Evolutionary conservation across 139 green algal species (phyloP).

Genomic region (Micromonas pusilla): DNA sequence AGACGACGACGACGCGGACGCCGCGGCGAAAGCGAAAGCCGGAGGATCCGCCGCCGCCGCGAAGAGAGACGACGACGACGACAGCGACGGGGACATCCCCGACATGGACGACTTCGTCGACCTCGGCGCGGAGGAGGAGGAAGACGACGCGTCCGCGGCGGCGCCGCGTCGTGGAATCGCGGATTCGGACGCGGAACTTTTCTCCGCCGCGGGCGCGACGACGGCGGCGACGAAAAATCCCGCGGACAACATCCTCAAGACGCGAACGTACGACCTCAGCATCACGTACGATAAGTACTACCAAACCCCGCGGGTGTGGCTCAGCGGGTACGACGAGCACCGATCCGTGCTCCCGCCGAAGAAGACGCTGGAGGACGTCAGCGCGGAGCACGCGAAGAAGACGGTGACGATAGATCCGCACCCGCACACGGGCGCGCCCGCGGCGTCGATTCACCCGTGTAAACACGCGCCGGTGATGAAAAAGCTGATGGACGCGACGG

Average conservation of each 20-base stretch:
- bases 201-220: not conserved
- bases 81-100: constrained; percentile 47
- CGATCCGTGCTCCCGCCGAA: constrained; percentile 33
- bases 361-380: constrained; percentile 44
- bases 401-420: constrained; percentile 53
- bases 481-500: constrained; percentile 42
- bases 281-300: constrained; percentile 61
- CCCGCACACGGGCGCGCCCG: constrained; percentile 38
- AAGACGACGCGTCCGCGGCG: constrained; percentile 30
- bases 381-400: constrained; percentile 46
- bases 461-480: constrained; percentile 41
- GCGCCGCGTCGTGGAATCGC: not conserved
- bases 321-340: constrained; percentile 51
- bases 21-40: not conserved
- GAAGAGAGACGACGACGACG: constrained; percentile 25
- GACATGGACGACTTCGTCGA: constrained; percentile 46
- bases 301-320: constrained; percentile 48
- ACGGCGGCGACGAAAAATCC: constrained; percentile 29
- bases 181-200: not conserved
- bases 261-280: constrained; percentile 49
- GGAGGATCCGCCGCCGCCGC: not conserved
- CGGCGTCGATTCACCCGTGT: constrained; percentile 54
- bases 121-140: constrained; percentile 33
- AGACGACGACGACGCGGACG: not conserved
- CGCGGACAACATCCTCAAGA: constrained; percentile 48